Evolutionary conservation across 2,329 filamentous ascomycete genomes (phyloP), one percentile per base, ranked within the genome.

Genomic region (Neophaeococcomyces aloes): DNA sequence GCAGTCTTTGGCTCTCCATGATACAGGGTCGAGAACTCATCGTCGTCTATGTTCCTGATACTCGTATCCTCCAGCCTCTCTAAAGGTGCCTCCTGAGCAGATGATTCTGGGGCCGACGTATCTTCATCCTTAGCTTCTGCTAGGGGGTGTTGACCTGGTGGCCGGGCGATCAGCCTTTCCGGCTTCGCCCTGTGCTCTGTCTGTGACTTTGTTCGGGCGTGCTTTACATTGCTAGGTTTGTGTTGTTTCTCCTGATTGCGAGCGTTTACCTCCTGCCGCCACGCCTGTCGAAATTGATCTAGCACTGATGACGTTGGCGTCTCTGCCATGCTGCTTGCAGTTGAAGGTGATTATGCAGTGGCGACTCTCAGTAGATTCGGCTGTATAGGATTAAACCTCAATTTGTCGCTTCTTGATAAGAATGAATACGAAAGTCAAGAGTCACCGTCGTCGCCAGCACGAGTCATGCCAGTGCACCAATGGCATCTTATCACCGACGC

Each of bases 241-340:
- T 46, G n/a, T 48, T 17, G 47, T 35, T 44, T 27, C 38, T 48
- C 48, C 32, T 42, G 48, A 11, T 46, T 29, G 59, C 70, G 68
- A 35, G 70, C 69, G 13, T 68, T 66, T 5, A 94, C 83, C 60
- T 95, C 88, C 54, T 86, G 81, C 47, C 78, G 78, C 88, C 88
- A 95, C 70, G 86, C 75, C 57, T 78, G 75, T 52, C 89, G 81
- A 65, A 95, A 95, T 35, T 76, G 80, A 63, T 94, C 86, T 48
- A 95, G 76, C 23, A 40, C 54, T 17, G 53, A 48, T 10, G 45
- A 38, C n/a, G 49, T 45, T 21, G 29, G 21, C 23, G 39, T 17
- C 17, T 29, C 13, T 5, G 39, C 42, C 45, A 48, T 48, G 10
- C 13, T 33, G 21, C 29, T n/a, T 23, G 34, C 34, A 17, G 34